phyloP scores from a whole-genome alignment of 192 early-diverging fungal species.

The Rhizophagus prolifer region DNA sequence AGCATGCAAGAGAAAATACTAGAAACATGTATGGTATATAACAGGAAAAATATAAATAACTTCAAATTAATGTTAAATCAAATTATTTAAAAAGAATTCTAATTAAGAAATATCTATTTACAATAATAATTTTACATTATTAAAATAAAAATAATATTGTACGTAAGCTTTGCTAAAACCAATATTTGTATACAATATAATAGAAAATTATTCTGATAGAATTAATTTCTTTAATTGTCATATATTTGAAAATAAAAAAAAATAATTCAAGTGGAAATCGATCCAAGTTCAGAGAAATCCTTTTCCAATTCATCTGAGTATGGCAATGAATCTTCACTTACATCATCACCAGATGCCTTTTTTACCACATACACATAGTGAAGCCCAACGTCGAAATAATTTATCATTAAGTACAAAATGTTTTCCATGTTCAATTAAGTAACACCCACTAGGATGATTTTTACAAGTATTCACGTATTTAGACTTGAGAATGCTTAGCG shows the following conservation, averaged over 20 bases:
- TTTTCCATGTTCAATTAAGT: not conserved
- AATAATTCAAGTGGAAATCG: not conserved
- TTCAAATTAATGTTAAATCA: not conserved
- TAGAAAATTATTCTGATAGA: not conserved
- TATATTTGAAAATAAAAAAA: not conserved
- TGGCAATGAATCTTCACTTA: not conserved
- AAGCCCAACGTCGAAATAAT: conserved; percentile 18
- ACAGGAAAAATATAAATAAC: not conserved
- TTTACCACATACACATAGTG: conserved; percentile 15
- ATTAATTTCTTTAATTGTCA: not conserved
- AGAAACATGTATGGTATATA: conserved; percentile 33
- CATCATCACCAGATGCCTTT: conserved; percentile 30
- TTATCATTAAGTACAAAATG: conserved; percentile 17
- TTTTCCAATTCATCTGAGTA: not conserved
- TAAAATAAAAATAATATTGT: not conserved
- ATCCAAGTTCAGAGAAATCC: not conserved
- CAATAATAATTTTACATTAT: not conserved
- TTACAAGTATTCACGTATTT: conserved; percentile 15
- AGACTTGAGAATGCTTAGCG: not conserved
- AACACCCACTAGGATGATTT: conserved; percentile 11
- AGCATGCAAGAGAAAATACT: conserved; percentile 22
- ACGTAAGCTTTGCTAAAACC: not conserved
- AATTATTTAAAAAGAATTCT: not conserved
- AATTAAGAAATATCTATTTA: not conserved
- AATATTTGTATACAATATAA: not conserved